Conservation (phyloP, 2,329 filamentous ascomycete species). For the Cryphonectria carpinicola region DNA sequence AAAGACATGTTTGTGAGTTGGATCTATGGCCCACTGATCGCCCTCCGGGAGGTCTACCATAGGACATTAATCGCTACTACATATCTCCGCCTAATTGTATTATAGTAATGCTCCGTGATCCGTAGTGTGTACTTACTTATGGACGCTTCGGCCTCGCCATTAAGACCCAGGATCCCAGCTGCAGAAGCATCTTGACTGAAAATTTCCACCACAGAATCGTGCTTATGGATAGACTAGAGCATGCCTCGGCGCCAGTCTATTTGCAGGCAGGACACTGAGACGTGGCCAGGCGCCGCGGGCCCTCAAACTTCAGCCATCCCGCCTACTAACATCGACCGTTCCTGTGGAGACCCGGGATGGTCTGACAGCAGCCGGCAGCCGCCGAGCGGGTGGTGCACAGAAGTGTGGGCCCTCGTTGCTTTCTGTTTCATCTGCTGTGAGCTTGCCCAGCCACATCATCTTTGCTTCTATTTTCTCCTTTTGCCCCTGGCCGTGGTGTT, state of each 20-base stretch:
- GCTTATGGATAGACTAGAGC: not conserved
- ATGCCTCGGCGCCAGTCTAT: not conserved
- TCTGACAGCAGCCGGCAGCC: conserved; percentile 17
- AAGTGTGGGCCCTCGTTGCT: not conserved
- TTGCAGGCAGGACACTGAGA: not conserved
- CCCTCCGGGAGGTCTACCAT: not conserved
- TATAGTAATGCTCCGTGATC: not conserved
- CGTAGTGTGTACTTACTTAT: not conserved
- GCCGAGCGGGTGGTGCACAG: conserved; percentile 11
- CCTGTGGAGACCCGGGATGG: conserved; percentile 6
- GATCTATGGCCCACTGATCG: not conserved
- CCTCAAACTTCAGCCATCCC: not conserved
- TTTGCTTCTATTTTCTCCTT: not conserved
- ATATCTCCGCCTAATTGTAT: not conserved
- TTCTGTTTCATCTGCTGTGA: not conserved
- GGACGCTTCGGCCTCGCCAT: not conserved
- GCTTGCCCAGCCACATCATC: conserved; percentile 7
- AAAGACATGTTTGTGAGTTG: not conserved
- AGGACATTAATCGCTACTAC: not conserved
- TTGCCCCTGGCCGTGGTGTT: not conserved
- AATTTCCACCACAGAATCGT: not conserved
- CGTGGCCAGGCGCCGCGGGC: not conserved
- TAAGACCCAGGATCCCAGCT: not conserved
- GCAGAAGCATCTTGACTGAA: not conserved
- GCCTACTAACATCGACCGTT: not conserved